Evolutionary conservation across 192 early-diverging fungal species (phyloP).

Genomic region (Polychytrium aggregatum): DNA sequence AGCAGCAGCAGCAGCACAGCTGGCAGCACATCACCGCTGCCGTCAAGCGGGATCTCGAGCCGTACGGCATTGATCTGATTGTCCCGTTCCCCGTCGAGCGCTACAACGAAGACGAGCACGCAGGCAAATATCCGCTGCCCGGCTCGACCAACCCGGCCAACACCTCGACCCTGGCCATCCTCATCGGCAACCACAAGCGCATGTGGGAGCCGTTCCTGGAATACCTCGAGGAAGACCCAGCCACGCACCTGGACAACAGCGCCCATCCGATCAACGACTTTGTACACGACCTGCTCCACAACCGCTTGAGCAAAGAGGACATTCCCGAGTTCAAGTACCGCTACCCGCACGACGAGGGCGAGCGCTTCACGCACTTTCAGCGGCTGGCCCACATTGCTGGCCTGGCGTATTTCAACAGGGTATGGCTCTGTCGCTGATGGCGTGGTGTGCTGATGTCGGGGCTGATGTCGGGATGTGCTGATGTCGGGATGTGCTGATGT

Average conservation of each 20-base stretch:
- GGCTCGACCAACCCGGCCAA: too few relatives aligned
- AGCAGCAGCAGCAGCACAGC: too few relatives aligned
- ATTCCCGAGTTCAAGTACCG: constrained; percentile 8
- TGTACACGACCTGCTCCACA: background rate
- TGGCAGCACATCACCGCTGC: too few relatives aligned
- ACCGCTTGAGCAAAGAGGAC: too few relatives aligned
- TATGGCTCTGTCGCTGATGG: constrained; percentile 6
- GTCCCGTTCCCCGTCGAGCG: too few relatives aligned
- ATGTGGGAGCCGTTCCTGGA: constrained; percentile 16
- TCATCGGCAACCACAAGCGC: constrained; percentile 16
- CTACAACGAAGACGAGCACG: too few relatives aligned
- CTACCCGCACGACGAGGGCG: constrained; percentile 14
- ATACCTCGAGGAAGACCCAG: constrained; percentile 4
- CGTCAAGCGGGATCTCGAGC: too few relatives aligned
- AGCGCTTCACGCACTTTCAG: constrained; percentile 25
- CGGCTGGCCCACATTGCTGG: constrained; percentile 10
- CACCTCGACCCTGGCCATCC: constrained; percentile 9
- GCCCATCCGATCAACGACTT: constrained; percentile 15
- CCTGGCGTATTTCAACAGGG: constrained; percentile 12
- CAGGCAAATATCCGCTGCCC: too few relatives aligned
- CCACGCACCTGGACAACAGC: background rate
- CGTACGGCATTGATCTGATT: too few relatives aligned
- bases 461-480: too few relatives aligned
- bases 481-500: too few relatives aligned
- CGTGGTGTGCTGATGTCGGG: too few relatives aligned